Conservation (phyloP, 345 rosid genomes). For the Hibiscus trionum region DNA sequence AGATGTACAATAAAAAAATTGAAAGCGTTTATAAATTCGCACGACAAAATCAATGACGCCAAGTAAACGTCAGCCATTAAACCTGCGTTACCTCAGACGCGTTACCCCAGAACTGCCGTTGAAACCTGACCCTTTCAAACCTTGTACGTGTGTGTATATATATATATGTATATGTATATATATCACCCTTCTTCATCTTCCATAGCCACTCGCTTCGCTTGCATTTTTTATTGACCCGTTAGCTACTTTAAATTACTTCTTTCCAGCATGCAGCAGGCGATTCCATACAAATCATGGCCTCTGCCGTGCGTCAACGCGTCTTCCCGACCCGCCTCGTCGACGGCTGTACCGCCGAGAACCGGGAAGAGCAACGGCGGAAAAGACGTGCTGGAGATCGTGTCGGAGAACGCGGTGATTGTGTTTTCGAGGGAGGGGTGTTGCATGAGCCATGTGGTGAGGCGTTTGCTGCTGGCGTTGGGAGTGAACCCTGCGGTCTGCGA, state of each 20-base stretch:
- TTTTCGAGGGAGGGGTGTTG: conserved; percentile 74
- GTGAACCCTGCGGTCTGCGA: conserved; percentile 76
- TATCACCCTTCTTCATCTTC: not conserved
- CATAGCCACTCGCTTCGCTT: not conserved
- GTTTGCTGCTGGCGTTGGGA: conserved; percentile 67
- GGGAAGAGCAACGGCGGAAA: not conserved
- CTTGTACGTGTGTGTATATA: no score
- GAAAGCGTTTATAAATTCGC: no score
- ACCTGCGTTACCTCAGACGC: no score
- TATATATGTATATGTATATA: no score
- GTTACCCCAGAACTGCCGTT: no score
- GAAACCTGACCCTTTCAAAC: no score
- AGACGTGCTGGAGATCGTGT: conserved; percentile 30
- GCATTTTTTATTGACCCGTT: no score
- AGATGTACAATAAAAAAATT: no score
- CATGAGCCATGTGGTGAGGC: conserved; percentile 77
- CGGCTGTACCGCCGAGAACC: not conserved
- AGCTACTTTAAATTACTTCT: no score
- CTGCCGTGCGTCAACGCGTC: not conserved
- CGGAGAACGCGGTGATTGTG: conserved; percentile 73
- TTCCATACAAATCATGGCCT: not conserved
- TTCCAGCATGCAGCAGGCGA: not conserved
- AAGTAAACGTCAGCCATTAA: no score
- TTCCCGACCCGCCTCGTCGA: not conserved
- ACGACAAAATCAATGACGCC: no score